Conservation (phyloP, 805 yeast genomes). For the Debaryomyces prosopidis region DNA sequence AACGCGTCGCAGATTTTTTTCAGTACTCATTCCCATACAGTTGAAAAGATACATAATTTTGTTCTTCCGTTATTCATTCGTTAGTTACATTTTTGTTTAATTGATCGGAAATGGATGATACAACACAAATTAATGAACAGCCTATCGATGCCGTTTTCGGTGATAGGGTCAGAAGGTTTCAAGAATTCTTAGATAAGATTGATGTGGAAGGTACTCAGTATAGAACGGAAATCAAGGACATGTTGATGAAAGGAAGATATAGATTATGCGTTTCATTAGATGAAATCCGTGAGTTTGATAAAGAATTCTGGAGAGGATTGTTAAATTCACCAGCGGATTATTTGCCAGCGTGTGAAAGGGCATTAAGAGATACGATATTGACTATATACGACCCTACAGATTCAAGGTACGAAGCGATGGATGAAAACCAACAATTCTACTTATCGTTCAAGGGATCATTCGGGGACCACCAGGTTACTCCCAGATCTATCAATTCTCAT, state of each 20-base stretch:
- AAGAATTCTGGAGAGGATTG: slow-evolving; percentile 73
- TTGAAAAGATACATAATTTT: background rate
- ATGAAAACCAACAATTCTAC: slow-evolving; percentile 64
- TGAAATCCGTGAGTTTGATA: slow-evolving; percentile 83
- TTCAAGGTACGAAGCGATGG: slow-evolving; percentile 51
- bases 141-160: slow-evolving; percentile 55
- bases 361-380: slow-evolving; percentile 75
- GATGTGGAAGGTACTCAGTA: slow-evolving; percentile 58
- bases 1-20: slow-evolving; percentile 20
- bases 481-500: slow-evolving; percentile 79
- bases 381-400: slow-evolving; percentile 68
- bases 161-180: slow-evolving; percentile 85
- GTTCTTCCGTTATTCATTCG: background rate
- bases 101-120: slow-evolving; percentile 8
- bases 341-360: slow-evolving; percentile 86
- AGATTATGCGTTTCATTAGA: slow-evolving; percentile 79
- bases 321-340: slow-evolving; percentile 77
- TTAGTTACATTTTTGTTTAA: background rate
- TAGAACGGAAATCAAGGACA: slow-evolving; percentile 65
- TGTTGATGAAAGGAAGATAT: slow-evolving; percentile 66
- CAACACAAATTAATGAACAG: slow-evolving; percentile 21
- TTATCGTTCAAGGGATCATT: slow-evolving; percentile 87
- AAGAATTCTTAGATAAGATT: slow-evolving; percentile 72
- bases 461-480: slow-evolving; percentile 84
- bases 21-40: background rate